Conservation (phyloP, 2,329 filamentous ascomycete genomes). For the Fusarium chlamydosporum region DNA sequence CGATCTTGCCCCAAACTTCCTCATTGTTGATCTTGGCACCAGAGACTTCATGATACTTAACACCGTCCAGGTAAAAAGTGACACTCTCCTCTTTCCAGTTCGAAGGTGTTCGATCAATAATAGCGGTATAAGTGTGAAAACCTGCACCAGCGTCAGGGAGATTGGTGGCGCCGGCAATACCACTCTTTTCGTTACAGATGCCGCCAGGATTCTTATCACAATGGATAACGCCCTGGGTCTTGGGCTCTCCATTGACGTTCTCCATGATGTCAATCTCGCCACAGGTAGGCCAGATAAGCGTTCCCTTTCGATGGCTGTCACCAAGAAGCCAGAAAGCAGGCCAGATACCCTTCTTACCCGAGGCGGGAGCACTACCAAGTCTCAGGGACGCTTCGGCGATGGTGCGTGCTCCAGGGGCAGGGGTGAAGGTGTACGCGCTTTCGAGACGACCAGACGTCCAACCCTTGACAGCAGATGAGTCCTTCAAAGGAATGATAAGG, state of each 20-base stretch:
- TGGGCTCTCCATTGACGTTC: constrained; percentile 28
- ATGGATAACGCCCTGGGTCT: constrained; percentile 34
- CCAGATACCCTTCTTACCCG: constrained; percentile 61
- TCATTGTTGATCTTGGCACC: constrained; percentile 61
- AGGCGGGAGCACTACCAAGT: constrained; percentile 41
- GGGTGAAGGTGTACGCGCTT: constrained; percentile 62
- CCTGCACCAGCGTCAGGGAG: constrained; percentile 31
- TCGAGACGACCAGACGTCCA: constrained; percentile 69
- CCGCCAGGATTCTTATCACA: constrained; percentile 55
- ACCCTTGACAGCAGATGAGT: constrained; percentile 48
- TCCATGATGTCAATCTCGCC: constrained; percentile 47
- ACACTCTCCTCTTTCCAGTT: constrained; percentile 63
- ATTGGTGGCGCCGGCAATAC: constrained; percentile 29
- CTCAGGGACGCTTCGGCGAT: constrained; percentile 61
- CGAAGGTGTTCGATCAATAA: constrained; percentile 61
- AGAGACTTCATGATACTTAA: constrained; percentile 58
- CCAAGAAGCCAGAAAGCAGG: constrained; percentile 50
- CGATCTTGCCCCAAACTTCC: constrained; percentile 62
- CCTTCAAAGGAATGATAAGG: constrained; percentile 63
- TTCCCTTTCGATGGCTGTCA: constrained; percentile 39
- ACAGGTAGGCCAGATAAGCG: constrained; percentile 42
- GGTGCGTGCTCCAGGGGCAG: constrained; percentile 56
- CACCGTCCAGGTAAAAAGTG: constrained; percentile 62
- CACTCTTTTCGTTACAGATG: constrained; percentile 63
- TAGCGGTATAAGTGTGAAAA: constrained; percentile 64